Evolutionary conservation across 2,329 filamentous ascomycete species (phyloP), one percentile per base, ranked within the genome.

Genomic region (Fusarium lyarnte): DNA sequence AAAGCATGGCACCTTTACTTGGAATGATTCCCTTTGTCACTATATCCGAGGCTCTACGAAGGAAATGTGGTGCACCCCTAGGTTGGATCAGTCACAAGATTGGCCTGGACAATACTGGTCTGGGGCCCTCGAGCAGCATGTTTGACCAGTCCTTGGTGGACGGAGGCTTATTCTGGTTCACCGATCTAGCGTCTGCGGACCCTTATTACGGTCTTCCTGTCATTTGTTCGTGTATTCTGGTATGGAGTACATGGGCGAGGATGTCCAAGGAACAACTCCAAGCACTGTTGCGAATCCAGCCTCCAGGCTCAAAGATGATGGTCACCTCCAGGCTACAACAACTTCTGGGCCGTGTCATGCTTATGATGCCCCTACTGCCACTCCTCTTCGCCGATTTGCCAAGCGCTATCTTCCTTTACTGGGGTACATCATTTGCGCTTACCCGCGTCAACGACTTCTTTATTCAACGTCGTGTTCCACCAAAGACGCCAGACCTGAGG

Each of bases 141-240:
- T 72, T 79, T 41, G 78, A 87, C 46, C 78, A 82, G 6, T 81
- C 82, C 2, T 74, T 90, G n/a, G 75, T 81, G 2, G 81, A 84
- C 1, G 88, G 86, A 9, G 88, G 88, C 31, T 84, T 82, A 43
- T 80, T 89, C 21, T 90, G 88, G 87, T 89, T 90, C 73, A 80
- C 83, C 5, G 85, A 90, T 70, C 82, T 90, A 29, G 85, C 85
- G 11, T 84, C 77, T 35, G 79, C 85, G 36, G 88, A 90, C 66
- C 87, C 88, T 2, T 85, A 84, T 62, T 81, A 84, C 62, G 77
- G 84, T 33, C 82, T 90, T 1, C 87, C 88, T 6, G 31, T 81
- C 13, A 63, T 81, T 41, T 83, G 79, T 62, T 78, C 79, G 3
- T 70, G 69, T 1, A 66, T 81, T 14, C 61, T 83, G 25, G 77